Percentiles rank a stretch among this genome's conserved stretches.
Evolutionary conservation across 2,329 filamentous ascomycete genomes (phyloP).

Genomic region (Colletotrichum truncatum): DNA sequence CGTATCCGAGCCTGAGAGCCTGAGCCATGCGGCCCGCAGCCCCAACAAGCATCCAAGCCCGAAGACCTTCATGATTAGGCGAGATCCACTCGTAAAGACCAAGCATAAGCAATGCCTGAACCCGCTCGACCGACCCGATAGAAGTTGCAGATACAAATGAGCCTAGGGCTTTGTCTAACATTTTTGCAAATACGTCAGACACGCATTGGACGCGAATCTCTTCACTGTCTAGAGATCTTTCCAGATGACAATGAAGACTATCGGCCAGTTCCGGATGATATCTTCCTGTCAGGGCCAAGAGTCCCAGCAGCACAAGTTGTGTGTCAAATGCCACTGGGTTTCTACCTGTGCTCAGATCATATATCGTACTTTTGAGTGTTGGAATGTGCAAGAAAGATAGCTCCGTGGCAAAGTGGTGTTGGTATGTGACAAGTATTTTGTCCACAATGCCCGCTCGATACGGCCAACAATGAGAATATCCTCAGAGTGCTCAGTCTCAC

Average conservation of each 20-base stretch:
- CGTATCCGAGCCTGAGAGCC: constrained; percentile 67
- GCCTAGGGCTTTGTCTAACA: constrained; percentile 60
- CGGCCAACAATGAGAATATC: constrained; percentile 69
- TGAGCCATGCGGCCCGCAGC: constrained; percentile 72
- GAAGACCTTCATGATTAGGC: constrained; percentile 60
- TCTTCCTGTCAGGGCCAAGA: constrained; percentile 74
- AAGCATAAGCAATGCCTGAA: constrained; percentile 76
- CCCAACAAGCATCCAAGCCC: constrained; percentile 73
- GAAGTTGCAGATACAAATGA: constrained; percentile 56
- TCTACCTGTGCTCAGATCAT: constrained; percentile 22
- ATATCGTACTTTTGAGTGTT: constrained; percentile 64
- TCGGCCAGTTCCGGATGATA: constrained; percentile 62
- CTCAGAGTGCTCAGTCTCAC: constrained; percentile 50
- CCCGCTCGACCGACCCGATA: constrained; percentile 66
- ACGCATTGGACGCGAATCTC: constrained; percentile 44
- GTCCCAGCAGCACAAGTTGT: constrained; percentile 69
- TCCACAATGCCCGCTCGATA: constrained; percentile 71
- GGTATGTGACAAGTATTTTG: constrained; percentile 74
- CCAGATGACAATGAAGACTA: background rate
- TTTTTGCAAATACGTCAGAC: constrained; percentile 71
- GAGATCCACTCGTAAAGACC: constrained; percentile 77
- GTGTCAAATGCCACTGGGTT: constrained; percentile 36
- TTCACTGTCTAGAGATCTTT: constrained; percentile 35
- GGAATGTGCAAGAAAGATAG: constrained; percentile 75
- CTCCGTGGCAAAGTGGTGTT: constrained; percentile 75